Evolutionary conservation across 2,329 filamentous ascomycete species (phyloP), one percentile per base, ranked within the genome.

Genomic region (Xylaria sp.): DNA sequence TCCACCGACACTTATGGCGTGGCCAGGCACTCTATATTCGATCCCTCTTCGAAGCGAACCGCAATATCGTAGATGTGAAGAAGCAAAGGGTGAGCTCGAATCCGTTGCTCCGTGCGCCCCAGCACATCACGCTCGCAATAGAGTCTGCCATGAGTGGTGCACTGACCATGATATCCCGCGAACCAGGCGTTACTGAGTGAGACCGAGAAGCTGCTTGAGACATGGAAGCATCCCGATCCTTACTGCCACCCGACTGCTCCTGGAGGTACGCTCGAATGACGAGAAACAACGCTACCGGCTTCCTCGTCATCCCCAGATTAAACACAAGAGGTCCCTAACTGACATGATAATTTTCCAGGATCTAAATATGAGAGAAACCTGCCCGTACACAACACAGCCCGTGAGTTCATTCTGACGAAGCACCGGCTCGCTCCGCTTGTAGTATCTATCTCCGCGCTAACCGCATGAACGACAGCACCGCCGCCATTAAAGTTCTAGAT

Each of bases 151-250:
- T 34, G 59, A 63, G 34, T 58, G 15, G 41, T 32, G 32, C 34
- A 57, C 64, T 68, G 59, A 68, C 50, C 1, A 37, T 70, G 76
- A 66, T 56, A 3, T 50, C 63, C 57, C 54, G n/a, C 69, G 20
- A 32, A 39, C 10, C 74, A 99, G 96, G 90, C 89, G 59, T 82
- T 99, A 68, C 87, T 98, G 74, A 89, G 90, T 71, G 94, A 98
- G 83, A 95, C 96, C 4, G 94, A 98, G 82, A 91, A 91, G 75
- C 80, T 98, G 68, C 84, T 99, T 72, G 90, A 96, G 78, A 92
- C 91, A 81, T 99, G 95, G 95, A 98, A 98, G 84, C 96, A 99
- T 79, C 96, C 96, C 3, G 96, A 99, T 81, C 94, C 96, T 39
- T 98, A 97, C 81, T 86, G 89, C 75, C 89, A 91, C 73, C 96